Evolutionary conservation across 2,329 filamentous ascomycete genomes (phyloP), one percentile per base, ranked within the genome.

Genomic region (Aspergillus sp.): DNA sequence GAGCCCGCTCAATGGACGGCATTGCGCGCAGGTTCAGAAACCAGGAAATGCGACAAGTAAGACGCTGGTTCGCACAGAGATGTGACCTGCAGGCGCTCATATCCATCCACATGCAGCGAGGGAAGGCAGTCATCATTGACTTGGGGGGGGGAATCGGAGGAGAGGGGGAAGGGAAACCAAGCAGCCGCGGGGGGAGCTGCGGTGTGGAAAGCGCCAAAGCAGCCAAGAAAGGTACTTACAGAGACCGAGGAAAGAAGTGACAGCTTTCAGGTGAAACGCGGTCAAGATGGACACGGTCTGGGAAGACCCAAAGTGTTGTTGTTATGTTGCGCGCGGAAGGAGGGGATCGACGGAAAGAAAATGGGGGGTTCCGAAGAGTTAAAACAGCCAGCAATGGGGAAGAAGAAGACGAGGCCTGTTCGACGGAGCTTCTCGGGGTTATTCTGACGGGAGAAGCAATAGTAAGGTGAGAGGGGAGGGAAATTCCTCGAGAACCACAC

Each of bases 121-220:
- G 25, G 47, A n/a, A 19, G 17, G 17, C 47, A 30, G 59, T 62
- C 63, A 65, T 62, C 61, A 57, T 55, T 13, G 41, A 45, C 41
- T 45, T 45, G 41, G 41, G 25, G 25, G n/a, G 25, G n/a, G 23
- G 6, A 13, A 32, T 30, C 25, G 47, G 25, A 36, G 32, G 32
- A 36, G 32, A 36, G 32, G 32, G 32, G 32, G 32, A 2, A 36
- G 12, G 32, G 12, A 13, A 13, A 13, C 32, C 12, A 36, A 36
- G 32, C 41, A 54, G 17, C 49, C 50, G 54, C 50, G 57, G 59
- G 53, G 55, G 55, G 41, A 54, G 47, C 21, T 53, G 47, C 47
- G 50, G 56, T 58, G 39, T 45, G 52, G 15, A 19, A 25, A 28
- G 55, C 30, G 38, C 50, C 28, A 61, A 41, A 17, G 21, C 4